Evolutionary conservation across 768 basidiomycete species (phyloP), one percentile per base, ranked within the genome.

Genomic region (Boletus subparvulus): DNA sequence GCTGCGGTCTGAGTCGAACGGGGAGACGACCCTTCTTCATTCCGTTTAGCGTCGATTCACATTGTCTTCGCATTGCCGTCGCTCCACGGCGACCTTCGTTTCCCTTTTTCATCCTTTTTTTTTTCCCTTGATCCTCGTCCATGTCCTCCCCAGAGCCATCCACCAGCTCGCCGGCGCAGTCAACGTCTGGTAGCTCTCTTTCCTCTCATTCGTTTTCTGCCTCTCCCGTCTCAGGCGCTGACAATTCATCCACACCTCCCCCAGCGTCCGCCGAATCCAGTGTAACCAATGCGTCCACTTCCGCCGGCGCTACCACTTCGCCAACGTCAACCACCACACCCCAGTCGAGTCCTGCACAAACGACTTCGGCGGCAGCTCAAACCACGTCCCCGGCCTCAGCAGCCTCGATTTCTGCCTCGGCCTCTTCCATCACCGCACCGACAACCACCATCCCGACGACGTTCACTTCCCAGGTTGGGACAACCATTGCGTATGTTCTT

Each of bases 91-190:
- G 35, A n/a, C 30, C 16, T 14, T 24, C 2, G 21, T 10, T 19
- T 35, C 12, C 6, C 9, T 16, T 10, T 14, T 51, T 47, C 41
- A 7, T 26, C 26, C 8, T 28, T 49, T 11, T 40, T 32, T 41
- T 50, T 56, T 17, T 37, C 24, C 32, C 36, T 41, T 47, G 45
- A 16, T 44, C 35, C 19, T 13, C 21, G 42, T 54, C 50, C 57
- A 66, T 69, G 64, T 67, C 67, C 50, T 51, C 68, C n/a, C 21
- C 21, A 21, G 21, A 21, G 21, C 21, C 21, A 21, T 19, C 61
- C 4, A 2, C 24, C 44, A 46, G 32, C 50, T 13, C 56, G 13
- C 13, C 35, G 46, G 12, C 41, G 24, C 44, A 28, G 55, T 3
- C 50, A 3, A 3, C 45, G 11, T 42, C 60, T 52, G 69, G 65